Base-by-base conservation (phyloP, 179 eudicot genomes). In the Beta macrorhiza region DNA sequence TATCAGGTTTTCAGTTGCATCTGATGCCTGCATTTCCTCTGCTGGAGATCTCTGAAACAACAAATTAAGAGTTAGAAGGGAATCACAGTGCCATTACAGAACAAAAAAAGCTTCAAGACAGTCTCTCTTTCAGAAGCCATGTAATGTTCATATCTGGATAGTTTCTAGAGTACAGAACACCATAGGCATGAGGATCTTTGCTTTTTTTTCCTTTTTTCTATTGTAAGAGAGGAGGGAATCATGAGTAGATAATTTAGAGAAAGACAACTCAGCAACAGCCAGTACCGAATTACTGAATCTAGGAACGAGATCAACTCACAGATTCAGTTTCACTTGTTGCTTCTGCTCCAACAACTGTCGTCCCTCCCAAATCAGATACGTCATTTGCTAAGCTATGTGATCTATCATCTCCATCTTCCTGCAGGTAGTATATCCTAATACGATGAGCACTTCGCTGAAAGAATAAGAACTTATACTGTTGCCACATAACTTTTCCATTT, bases 41-140 rank as follows among this genome's bases (percentile, higher is more conserved):
- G 86, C 86, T 78, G 72, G 72, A 78, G 79, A 67, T 32, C 78
- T 88, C 92, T 87, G 86, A 74, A 79, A 81, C 73, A 80, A 25
- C 47, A 70, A 71, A 58, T 4, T 2, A 71, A 42, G 53, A 7
- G 11, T 67, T 67, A 67, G 52, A 15, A 44, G 44, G 44, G 29
- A 14, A 76, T 76, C 76, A 68, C 70, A 47, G 47, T 5, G 25
- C 67, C n/a, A 56, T 20, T 45, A 61, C 53, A 62, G 17, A 51
- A 80, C 22, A 7, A 56, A 56, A 7, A 55, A 17, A 14, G n/a
- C 25, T 52, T 29, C 4, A 7, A 16, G 29, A 55, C 29, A 20
- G 57, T 49, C 22, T 5, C 3, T 0, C 15, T 14, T 16, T 29
- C 3, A 17, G 20, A 74, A 37, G 37, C 45, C 5, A 51, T 17